Conservation (phyloP, 2,329 filamentous ascomycete species). For the Colletotrichum truncatum region DNA sequence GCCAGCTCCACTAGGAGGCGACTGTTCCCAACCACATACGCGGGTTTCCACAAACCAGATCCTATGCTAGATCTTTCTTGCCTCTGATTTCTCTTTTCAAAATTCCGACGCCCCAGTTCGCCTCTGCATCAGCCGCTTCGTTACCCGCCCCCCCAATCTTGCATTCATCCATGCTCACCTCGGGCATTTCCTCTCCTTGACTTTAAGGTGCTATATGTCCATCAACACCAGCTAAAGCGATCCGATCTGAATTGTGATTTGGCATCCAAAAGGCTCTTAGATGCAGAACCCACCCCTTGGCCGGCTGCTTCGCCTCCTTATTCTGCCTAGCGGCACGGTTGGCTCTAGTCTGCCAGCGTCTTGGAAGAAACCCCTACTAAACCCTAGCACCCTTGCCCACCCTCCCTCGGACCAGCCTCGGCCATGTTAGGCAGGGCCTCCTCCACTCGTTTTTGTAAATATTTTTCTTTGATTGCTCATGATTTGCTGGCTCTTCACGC, state of each 20-base stretch:
- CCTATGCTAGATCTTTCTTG: background rate
- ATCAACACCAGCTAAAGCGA: background rate
- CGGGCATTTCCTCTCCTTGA: background rate
- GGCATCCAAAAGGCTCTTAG: background rate
- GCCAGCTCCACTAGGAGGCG: constrained; percentile 2
- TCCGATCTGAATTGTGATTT: background rate
- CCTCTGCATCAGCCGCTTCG: background rate
- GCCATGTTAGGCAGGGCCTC: constrained; percentile 1
- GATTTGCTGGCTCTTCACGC: constrained; percentile 8
- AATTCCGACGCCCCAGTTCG: background rate
- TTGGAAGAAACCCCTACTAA: constrained; percentile 18
- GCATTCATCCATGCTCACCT: background rate
- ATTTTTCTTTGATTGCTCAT: constrained; percentile 1
- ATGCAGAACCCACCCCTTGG: background rate
- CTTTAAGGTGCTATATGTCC: background rate
- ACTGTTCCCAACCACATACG: background rate
- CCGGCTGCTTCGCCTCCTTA: constrained; percentile 4
- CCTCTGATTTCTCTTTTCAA: background rate
- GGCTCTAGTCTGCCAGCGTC: background rate
- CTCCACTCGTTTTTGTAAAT: constrained; percentile 12
- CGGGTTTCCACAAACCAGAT: background rate
- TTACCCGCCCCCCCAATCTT: background rate
- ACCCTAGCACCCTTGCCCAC: constrained; percentile 19
- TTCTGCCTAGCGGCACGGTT: constrained; percentile 10
- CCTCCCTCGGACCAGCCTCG: constrained; percentile 14